Base-by-base conservation (phyloP, 169 alveolate species). In the Eimeria mitis region DNA sequence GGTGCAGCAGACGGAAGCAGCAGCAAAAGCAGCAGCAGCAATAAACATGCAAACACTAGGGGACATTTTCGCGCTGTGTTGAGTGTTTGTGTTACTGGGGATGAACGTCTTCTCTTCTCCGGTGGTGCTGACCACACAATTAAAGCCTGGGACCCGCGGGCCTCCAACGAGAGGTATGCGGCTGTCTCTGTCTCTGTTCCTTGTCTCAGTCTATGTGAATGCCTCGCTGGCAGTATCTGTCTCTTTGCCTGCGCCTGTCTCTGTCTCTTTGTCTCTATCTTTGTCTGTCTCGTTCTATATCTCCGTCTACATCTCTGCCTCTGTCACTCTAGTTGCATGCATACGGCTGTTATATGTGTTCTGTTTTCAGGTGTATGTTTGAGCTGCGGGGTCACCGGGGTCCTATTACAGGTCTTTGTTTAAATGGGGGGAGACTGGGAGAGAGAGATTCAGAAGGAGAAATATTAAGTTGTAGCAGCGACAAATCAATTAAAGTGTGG, bases 121-220 rank as follows among this genome's bases (percentile, higher is more conserved):
- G 98, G 85, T 4, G 98, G 98, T 1, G 97, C 81, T 28, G 98
- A 97, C 49, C 70, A 94, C 31, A 89, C 95, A 54, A 76, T 97
- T 37, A 81, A 96, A 37, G 83, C 95, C 21, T 97, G 98, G 98
- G 98, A 97, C 89, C 85, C 84, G 25, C 94, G 98, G 25, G 83
- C 75, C 25, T 73, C 94, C 54, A 63, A 71, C 1, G 63, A 19
- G 9, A 76, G 87, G 71, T 96, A 91, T 81, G 6, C 14, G 11
- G 13, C 52, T 54, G 1, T 2, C 23, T n/a, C 8, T 81, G 19
- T 54, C n/a, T n/a, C n/a, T n/a, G n/a, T n/a, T n/a, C n/a, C n/a
- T n/a, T n/a, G n/a, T n/a, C n/a, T n/a, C n/a, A n/a, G n/a, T n/a
- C n/a, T n/a, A n/a, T n/a, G n/a, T n/a, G n/a, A n/a, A n/a, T n/a